Conservation (phyloP, 2,329 filamentous ascomycete species). For the Pseudonectria foliicola region DNA sequence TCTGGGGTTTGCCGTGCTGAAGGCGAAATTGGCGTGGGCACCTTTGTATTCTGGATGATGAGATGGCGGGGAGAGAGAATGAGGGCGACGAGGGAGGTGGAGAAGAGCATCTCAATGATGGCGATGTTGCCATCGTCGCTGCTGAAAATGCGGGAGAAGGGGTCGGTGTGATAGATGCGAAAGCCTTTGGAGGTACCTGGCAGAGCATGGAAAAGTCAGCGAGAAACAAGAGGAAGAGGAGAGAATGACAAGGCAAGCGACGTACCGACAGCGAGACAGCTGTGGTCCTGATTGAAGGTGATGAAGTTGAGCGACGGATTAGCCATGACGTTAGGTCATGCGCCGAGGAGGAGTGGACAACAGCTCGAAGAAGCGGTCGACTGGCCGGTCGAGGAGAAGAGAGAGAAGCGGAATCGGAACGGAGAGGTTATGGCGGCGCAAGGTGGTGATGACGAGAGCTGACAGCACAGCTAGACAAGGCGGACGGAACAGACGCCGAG, state of each 20-base stretch:
- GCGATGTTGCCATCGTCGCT: slow-evolving; percentile 92
- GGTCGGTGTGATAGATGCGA: slow-evolving; percentile 93
- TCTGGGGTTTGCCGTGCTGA: neutral
- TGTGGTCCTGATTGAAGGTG: slow-evolving; percentile 98
- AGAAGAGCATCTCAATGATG: slow-evolving; percentile 98
- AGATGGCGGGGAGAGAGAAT: slow-evolving; percentile 87
- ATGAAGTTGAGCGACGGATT: slow-evolving; percentile 86
- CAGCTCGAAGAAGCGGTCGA: no score
- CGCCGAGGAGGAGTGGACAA: neutral
- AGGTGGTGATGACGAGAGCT: no score
- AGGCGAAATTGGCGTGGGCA: slow-evolving; percentile 30
- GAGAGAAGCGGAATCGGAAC: no score
- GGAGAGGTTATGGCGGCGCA: no score
- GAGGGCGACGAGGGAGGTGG: slow-evolving; percentile 89
- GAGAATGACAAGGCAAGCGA: slow-evolving; percentile 11
- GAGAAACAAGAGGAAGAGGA: slow-evolving; percentile 1
- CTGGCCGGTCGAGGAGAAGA: no score
- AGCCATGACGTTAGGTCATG: slow-evolving; percentile 44
- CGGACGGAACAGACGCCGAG: no score
- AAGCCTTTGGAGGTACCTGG: slow-evolving; percentile 87
- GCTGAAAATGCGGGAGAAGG: slow-evolving; percentile 90
- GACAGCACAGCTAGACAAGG: no score
- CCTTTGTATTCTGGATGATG: slow-evolving; percentile 97
- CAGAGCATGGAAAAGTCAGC: slow-evolving; percentile 4
- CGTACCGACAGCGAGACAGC: slow-evolving; percentile 88